Evolutionary conservation across 2,329 filamentous ascomycete genomes (phyloP).

Genomic region (Bipolaris oryzae): DNA sequence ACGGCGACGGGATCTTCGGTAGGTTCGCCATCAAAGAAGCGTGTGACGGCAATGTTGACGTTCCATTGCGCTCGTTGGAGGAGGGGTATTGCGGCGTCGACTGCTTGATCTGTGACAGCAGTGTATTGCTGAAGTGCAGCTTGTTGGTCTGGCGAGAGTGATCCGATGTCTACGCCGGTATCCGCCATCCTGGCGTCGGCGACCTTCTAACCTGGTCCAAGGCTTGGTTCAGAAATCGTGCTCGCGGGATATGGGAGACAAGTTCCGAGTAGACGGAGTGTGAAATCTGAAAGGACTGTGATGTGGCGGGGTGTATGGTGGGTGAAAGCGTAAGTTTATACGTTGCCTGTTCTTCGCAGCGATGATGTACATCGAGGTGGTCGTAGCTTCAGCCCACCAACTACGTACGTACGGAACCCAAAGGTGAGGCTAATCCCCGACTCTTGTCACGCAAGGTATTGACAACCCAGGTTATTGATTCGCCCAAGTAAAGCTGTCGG

Average conservation of each 20-base stretch:
- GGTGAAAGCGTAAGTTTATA: constrained; percentile 10
- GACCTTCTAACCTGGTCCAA: not conserved
- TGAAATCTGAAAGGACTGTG: constrained; percentile 26
- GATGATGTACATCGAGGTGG: constrained; percentile 24
- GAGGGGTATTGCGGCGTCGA: constrained; percentile 75
- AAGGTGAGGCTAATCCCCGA: constrained; percentile 24
- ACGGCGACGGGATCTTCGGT: constrained; percentile 75
- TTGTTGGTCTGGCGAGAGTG: constrained; percentile 79
- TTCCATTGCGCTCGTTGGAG: constrained; percentile 94
- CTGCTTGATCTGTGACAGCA: constrained; percentile 82
- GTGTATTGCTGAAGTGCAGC: constrained; percentile 86
- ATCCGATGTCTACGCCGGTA: constrained; percentile 62
- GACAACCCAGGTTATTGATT: not conserved
- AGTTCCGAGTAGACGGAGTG: not conserved
- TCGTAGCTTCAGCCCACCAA: constrained; percentile 17
- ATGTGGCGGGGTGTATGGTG: constrained; percentile 5
- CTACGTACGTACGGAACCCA: constrained; percentile 13
- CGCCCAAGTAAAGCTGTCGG: not conserved
- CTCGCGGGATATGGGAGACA: not conserved
- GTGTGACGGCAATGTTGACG: constrained; percentile 92
- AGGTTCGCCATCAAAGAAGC: constrained; percentile 96
- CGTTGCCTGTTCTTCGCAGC: constrained; percentile 24
- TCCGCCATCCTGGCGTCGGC: constrained; percentile 43
- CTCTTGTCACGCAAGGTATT: constrained; percentile 15
- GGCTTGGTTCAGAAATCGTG: not conserved